Evolutionary conservation across 768 basidiomycete genomes (phyloP).

Genomic region (Pulveroboletus frians): DNA sequence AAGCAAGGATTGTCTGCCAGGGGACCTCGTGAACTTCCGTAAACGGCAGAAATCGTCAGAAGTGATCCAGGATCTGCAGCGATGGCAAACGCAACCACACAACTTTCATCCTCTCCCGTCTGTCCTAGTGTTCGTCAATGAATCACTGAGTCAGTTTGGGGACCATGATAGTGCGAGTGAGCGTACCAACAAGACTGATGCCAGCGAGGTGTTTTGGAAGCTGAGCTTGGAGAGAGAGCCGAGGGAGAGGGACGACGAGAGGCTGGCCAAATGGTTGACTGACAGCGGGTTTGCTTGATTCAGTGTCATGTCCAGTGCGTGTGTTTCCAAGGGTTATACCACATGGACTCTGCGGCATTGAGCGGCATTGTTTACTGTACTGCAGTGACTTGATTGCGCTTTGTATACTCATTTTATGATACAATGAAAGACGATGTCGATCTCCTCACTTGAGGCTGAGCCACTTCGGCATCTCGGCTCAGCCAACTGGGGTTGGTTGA

Average conservation of each 20-base stretch:
- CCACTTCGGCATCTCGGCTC: too few relatives aligned
- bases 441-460: too few relatives aligned
- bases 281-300: conserved; percentile 37
- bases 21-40: conserved; percentile 51
- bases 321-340: neutral
- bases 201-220: conserved; percentile 38
- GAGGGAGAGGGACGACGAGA: conserved; percentile 50
- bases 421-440: neutral
- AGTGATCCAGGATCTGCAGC: conserved; percentile 52
- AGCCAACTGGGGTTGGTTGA: too few relatives aligned
- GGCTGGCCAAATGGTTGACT: conserved; percentile 36
- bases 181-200: too few relatives aligned
- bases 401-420: conserved; percentile 11
- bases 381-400: neutral
- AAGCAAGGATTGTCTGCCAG: conserved; percentile 44
- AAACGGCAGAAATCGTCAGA: conserved; percentile 53
- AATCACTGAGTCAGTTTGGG: conserved; percentile 33
- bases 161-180: too few relatives aligned
- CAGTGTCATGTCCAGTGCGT: neutral
- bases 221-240: conserved; percentile 50
- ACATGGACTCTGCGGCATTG: conserved; percentile 5
- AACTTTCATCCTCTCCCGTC: conserved; percentile 43
- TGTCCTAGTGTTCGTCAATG: conserved; percentile 42
- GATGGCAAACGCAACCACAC: conserved; percentile 52
- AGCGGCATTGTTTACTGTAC: neutral